Percentiles rank a stretch among this genome's conserved stretches.
Evolutionary conservation across 208 protist species (phyloP).

Genomic region (Borovskyia barvae): DNA sequence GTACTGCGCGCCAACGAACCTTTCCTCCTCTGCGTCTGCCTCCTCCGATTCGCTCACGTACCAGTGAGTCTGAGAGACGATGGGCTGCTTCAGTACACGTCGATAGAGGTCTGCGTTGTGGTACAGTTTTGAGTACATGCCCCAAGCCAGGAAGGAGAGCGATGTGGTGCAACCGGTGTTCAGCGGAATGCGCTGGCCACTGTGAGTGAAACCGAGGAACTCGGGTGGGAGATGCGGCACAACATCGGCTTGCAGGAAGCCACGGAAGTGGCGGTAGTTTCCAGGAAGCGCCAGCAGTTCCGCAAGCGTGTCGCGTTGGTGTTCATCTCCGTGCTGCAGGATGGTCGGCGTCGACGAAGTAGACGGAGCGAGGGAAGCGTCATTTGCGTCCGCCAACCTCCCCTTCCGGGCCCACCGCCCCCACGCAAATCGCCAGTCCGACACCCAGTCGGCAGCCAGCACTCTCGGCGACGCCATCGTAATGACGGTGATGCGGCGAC

Average conservation of each 20-base stretch:
- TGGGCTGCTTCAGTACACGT: conserved; percentile 41
- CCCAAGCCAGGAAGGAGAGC: conserved; percentile 48
- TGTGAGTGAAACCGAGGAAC: conserved; percentile 49
- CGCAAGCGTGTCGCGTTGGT: conserved; percentile 19
- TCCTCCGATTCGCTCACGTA: conserved; percentile 11
- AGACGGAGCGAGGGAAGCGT: not conserved
- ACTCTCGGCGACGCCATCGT: conserved; percentile 66
- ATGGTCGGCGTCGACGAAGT: not conserved
- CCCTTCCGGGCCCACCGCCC: not conserved
- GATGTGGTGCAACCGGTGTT: conserved; percentile 52
- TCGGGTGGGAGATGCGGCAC: conserved; percentile 49
- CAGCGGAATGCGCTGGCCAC: conserved; percentile 49
- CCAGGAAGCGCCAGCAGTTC: conserved; percentile 27
- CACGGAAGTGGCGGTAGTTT: conserved; percentile 63
- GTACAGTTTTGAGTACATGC: conserved; percentile 55
- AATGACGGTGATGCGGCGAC: conserved; percentile 54
- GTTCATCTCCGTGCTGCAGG: not conserved
- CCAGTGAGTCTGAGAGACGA: conserved; percentile 52
- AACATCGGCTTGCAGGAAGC: conserved; percentile 51
- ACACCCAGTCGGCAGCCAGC: conserved; percentile 26
- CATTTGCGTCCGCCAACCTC: not conserved
- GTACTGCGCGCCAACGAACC: conserved; percentile 3
- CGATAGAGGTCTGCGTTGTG: conserved; percentile 61
- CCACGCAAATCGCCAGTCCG: conserved; percentile 9
- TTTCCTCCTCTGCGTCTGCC: conserved; percentile 4